Percentiles rank a stretch among this genome's conserved stretches.
Conservation (phyloP, 441 rosid species). For the Flueggea neowawraea region DNA sequence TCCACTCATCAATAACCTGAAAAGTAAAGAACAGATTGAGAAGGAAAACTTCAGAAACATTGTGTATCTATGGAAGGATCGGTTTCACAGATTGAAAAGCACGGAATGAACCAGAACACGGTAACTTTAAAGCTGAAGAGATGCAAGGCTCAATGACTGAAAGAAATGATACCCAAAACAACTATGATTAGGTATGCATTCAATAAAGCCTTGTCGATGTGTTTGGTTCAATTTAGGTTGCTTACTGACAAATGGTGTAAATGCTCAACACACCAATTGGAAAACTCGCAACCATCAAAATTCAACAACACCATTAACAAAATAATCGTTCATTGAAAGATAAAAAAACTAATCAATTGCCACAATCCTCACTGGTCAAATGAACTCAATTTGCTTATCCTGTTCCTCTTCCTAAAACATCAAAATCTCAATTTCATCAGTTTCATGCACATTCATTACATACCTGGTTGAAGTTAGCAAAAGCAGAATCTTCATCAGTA, state of each 20-base stretch:
- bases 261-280: constrained; percentile 36
- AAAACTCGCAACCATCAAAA: constrained; percentile 37
- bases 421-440: too few species aligned
- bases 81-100: not conserved
- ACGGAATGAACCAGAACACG: not conserved
- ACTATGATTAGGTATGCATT: constrained; percentile 18
- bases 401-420: too few species aligned
- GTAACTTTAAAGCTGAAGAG: too few species aligned
- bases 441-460: not conserved
- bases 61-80: not conserved
- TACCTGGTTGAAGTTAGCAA: constrained; percentile 79
- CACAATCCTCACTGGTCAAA: too few species aligned
- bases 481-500: constrained; percentile 54
- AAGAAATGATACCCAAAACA: constrained; percentile 23
- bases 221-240: constrained; percentile 35
- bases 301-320: not conserved
- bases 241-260: constrained; percentile 57
- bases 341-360: too few species aligned
- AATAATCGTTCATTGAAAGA: not conserved
- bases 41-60: not conserved
- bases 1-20: constrained; percentile 80
- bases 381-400: too few species aligned
- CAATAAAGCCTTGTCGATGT: constrained; percentile 15
- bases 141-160: constrained; percentile 14
- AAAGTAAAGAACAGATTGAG: not conserved